Base-by-base conservation (phyloP, 2,329 filamentous ascomycete species). In the Beauveria caledonica region DNA sequence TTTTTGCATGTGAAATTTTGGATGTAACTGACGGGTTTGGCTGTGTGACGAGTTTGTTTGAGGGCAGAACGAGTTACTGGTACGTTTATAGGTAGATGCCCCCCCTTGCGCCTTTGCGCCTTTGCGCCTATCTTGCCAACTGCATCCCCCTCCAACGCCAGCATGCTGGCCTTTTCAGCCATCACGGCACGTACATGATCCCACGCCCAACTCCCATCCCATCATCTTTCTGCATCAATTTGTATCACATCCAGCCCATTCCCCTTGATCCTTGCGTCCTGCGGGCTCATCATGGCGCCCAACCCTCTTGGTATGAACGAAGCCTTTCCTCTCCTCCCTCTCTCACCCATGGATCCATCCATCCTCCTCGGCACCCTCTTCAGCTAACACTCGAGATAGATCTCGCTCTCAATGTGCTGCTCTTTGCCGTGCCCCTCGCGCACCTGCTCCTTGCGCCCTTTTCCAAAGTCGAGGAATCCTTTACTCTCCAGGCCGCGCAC, bases 381-480 rank as follows among this genome's bases (percentile, higher is more conserved):
- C 46, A 8, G 29, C 21, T 40, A n/a, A 64, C 64, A 51, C 40
- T 2, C 11, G 33, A 11, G 2, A 7, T 53, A 72, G 70, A 73
- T 55, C 15, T 64, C 17, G 39, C 64, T 44, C 62, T 70, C 50
- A 63, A 65, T 33, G 58, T 64, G 25, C 64, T 73, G 49, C 69
- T 76, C 62, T 68, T 86, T 64, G 74, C 86, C 54, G 77, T 92
- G 61, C 88, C 89, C 1, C 72, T 79, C 2, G 60, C 88, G 59
- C 90, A 96, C 73, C 84, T 96, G 60, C 69, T 85, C 63, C 71
- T 86, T 25, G 85, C 92, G 11, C 94, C 94, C 1, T 93, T 95
- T 77, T 97, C 92, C 61, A 99, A 99, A 74, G 94, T 99, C 62
- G 94, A 99, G 73, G 94, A 99, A 74, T 97, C 93, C 0, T 97